These are phyloP conservation scores for Eragrostis nindensis DNA, from an alignment of 176 grass and related monocot genomes.

Conservation along the genomic window DNA sequence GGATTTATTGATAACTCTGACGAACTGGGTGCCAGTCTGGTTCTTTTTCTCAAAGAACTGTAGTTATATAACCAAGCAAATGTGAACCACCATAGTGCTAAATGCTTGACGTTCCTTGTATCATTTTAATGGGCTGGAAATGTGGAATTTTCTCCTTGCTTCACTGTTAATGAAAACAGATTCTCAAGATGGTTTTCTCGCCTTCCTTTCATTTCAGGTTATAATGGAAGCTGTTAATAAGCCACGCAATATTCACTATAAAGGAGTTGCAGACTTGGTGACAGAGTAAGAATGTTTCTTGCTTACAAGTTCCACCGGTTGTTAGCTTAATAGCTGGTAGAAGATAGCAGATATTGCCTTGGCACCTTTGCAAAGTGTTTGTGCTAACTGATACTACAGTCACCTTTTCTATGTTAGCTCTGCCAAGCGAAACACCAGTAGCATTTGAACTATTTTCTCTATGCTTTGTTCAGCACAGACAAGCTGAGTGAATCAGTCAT, in stretches of 20 bases:
- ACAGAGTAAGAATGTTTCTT: slow-evolving; percentile 78
- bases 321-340: background rate
- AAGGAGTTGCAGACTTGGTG: slow-evolving; percentile 91
- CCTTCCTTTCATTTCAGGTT: slow-evolving; percentile 55
- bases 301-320: background rate
- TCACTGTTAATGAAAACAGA: background rate
- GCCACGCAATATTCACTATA: slow-evolving; percentile 87
- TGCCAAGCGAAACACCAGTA: background rate
- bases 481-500: slow-evolving; percentile 86
- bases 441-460: slow-evolving; percentile 30
- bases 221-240: slow-evolving; percentile 96
- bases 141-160: slow-evolving; percentile 8
- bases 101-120: too few relatives aligned
- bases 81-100: too few relatives aligned
- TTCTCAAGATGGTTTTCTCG: slow-evolving; percentile 1
- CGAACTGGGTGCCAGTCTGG: too few relatives aligned
- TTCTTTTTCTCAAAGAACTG: too few relatives aligned
- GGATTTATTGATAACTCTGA: too few relatives aligned
- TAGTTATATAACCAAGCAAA: too few relatives aligned
- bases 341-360: background rate
- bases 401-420: background rate
- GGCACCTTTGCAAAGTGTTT: background rate
- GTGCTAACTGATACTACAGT: background rate
- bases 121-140: background rate
- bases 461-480: slow-evolving; percentile 85